Conservation (phyloP, 23 red algal species). For the Cyanidioschyzon merolae region DNA sequence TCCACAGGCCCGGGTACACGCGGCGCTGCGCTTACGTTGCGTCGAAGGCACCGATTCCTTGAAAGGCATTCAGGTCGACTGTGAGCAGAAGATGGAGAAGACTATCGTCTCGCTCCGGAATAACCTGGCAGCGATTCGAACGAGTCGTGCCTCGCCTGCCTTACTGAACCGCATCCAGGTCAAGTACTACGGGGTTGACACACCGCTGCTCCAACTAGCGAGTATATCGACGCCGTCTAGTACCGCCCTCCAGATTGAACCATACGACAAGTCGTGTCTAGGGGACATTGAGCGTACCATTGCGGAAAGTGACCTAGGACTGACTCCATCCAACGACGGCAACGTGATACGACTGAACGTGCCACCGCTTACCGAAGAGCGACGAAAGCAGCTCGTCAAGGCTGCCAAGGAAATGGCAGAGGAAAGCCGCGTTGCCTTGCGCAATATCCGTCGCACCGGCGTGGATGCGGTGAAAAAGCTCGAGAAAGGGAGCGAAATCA, state of each 20-base stretch:
- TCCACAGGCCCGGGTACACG: background rate
- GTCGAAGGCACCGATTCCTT: background rate
- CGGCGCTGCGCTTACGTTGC: background rate
- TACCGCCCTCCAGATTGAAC: conserved; percentile 56
- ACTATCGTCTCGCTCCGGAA: conserved; percentile 57
- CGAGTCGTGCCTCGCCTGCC: conserved; percentile 58
- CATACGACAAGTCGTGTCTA: conserved; percentile 65
- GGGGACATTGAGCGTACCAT: conserved; percentile 67
- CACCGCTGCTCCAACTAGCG: conserved; percentile 81
- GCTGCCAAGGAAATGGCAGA: conserved; percentile 79
- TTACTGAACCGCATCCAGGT: conserved; percentile 84
- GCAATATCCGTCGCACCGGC: conserved; percentile 83
- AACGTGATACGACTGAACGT: conserved; percentile 59
- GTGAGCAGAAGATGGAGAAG: conserved; percentile 81
- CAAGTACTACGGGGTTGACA: conserved; percentile 80
- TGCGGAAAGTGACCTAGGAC: conserved; percentile 70
- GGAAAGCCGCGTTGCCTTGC: conserved; percentile 73
- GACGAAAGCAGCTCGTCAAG: conserved; percentile 77
- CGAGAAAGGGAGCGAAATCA: conserved; percentile 75
- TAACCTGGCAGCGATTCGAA: conserved; percentile 75
- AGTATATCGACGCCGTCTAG: conserved; percentile 49
- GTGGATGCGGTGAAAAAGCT: conserved; percentile 82
- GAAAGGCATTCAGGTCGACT: conserved; percentile 14
- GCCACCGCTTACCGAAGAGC: conserved; percentile 75
- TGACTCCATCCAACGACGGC: conserved; percentile 88